A percentile compares a stretch with the other conserved stretches of the same genome.
These are phyloP conservation scores for Suillus fuscotomentosus DNA, from an alignment of 768 basidiomycete species.

Conservation along the genomic window DNA sequence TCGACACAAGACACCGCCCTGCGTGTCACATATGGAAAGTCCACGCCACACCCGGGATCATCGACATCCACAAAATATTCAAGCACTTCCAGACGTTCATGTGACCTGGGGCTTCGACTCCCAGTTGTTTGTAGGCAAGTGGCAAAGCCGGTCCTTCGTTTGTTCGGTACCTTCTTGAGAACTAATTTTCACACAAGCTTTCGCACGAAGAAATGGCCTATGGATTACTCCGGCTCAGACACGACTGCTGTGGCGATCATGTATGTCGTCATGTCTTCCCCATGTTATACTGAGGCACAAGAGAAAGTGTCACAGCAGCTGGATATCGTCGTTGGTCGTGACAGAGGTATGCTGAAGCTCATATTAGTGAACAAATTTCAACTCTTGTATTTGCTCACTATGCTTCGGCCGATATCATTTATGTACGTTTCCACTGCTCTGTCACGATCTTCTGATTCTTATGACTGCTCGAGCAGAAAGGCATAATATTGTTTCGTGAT, in stretches of 20 bases:
- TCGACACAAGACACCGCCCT: conserved; percentile 24
- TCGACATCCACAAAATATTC: too few relatives aligned
- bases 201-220: conserved; percentile 59
- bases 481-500: background rate
- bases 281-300: conserved; percentile 54
- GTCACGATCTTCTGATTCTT: background rate
- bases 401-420: conserved; percentile 61
- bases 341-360: conserved; percentile 17
- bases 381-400: conserved; percentile 58
- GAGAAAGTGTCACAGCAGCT: conserved; percentile 50
- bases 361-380: background rate
- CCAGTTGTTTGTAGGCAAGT: too few relatives aligned
- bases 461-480: conserved; percentile 23
- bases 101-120: too few relatives aligned
- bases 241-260: conserved; percentile 62
- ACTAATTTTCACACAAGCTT: conserved; percentile 20
- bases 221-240: conserved; percentile 59
- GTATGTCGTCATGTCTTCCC: conserved; percentile 53
- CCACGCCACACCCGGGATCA: too few relatives aligned
- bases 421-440: conserved; percentile 36
- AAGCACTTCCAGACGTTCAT: too few relatives aligned
- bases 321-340: conserved; percentile 49
- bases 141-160: too few relatives aligned
- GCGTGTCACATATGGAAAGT: too few relatives aligned
- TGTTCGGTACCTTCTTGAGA: too few relatives aligned